phyloP scores from a whole-genome alignment of 371 early-diverging fungal genomes.

The Saksenaea vasiformis region DNA sequence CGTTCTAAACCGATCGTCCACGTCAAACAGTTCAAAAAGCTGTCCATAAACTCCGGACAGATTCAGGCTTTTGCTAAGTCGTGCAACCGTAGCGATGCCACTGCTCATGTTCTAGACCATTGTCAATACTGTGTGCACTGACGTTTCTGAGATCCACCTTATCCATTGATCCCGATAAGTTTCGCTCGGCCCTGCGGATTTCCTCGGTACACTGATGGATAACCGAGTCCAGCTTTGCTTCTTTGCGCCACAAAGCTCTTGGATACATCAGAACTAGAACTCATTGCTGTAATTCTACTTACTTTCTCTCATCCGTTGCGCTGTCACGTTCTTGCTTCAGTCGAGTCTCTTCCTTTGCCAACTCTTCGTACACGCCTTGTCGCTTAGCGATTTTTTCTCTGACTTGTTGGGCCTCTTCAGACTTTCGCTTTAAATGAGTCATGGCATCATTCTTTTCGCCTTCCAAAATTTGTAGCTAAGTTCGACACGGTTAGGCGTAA shows the following conservation, averaged over 20 bases:
- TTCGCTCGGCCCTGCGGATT: slow-evolving; percentile 73
- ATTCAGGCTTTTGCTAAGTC: slow-evolving; percentile 63
- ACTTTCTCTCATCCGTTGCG: slow-evolving; percentile 76
- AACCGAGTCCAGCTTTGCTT: slow-evolving; percentile 74
- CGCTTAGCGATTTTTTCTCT: slow-evolving; percentile 45
- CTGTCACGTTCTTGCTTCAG: slow-evolving; percentile 54
- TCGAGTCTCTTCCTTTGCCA: slow-evolving; percentile 29
- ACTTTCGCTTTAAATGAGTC: slow-evolving; percentile 25
- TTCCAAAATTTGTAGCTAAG: slow-evolving; percentile 29
- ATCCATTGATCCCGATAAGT: slow-evolving; percentile 76
- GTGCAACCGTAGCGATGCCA: slow-evolving; percentile 74
- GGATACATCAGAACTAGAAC: neutral
- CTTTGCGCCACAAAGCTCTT: slow-evolving; percentile 86
- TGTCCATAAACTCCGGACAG: slow-evolving; percentile 89
- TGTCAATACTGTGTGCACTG: neutral
- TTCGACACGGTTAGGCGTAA: neutral
- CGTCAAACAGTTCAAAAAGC: slow-evolving; percentile 89
- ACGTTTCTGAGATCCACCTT: slow-evolving; percentile 45
- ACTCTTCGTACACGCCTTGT: slow-evolving; percentile 32
- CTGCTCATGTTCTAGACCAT: slow-evolving; percentile 57
- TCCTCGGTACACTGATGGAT: slow-evolving; percentile 74
- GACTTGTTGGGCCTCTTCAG: slow-evolving; percentile 40
- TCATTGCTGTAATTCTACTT: slow-evolving; percentile 13
- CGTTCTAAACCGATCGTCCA: slow-evolving; percentile 78
- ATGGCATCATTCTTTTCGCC: slow-evolving; percentile 26